Conservation (phyloP, 1,284 basidiomycete species). For the Omphalotus olearius region DNA sequence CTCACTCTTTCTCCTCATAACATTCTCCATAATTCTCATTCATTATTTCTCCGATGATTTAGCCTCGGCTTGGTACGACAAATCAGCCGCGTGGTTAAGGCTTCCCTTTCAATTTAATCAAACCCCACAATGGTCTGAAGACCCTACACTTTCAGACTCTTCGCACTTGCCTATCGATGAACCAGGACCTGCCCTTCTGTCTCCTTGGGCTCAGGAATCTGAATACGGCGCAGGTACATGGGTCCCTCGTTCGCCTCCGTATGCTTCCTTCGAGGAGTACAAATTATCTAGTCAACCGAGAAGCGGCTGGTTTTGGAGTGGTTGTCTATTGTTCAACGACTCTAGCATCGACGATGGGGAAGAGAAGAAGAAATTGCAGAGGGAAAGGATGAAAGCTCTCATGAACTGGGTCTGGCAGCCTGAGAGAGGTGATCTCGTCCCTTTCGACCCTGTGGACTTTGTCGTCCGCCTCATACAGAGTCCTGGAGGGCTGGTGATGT, state of each 20-base stretch:
- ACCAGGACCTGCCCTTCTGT: no score
- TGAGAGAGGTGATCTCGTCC: constrained; percentile 4
- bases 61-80: no score
- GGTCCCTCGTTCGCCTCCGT: constrained; percentile 1
- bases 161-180: no score
- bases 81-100: no score
- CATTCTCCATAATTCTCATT: no score
- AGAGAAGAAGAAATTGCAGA: constrained; percentile 7
- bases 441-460: constrained; percentile 11
- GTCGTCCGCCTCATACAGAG: constrained; percentile 9
- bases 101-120: no score
- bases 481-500: constrained; percentile 10
- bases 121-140: no score
- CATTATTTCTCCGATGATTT: no score
- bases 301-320: no score
- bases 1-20: no score
- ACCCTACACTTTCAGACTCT: no score
- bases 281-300: no score
- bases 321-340: neutral
- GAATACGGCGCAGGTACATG: constrained; percentile 5
- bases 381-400: constrained; percentile 1
- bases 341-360: constrained; percentile 1
- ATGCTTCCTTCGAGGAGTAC: neutral
- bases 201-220: neutral
- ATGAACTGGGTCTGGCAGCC: constrained; percentile 13